These are phyloP conservation scores for Solanum ahanhuiri DNA, from an alignment of 257 asterid genomes.

Conservation along the genomic window DNA sequence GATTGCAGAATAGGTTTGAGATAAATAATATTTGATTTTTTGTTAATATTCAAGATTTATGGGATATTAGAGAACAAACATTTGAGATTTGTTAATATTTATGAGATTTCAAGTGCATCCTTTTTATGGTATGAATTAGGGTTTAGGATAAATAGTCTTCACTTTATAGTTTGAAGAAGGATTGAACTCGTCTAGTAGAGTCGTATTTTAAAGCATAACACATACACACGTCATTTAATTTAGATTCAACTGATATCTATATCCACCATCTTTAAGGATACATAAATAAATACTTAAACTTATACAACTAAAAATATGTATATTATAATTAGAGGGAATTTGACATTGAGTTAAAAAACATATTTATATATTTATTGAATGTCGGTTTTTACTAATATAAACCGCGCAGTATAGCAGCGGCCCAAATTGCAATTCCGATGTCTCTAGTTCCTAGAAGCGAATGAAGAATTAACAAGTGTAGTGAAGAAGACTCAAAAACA, in stretches of 20 bases:
- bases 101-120: not conserved
- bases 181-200: not conserved
- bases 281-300: too few species aligned
- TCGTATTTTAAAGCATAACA: too few species aligned
- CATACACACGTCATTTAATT: too few species aligned
- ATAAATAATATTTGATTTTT: too few species aligned
- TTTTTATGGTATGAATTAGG: not conserved
- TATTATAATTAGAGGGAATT: not conserved
- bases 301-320: too few species aligned
- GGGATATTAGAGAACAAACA: not conserved
- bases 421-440: not conserved
- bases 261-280: fast-evolving
- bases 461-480: not conserved
- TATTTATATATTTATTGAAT: not conserved
- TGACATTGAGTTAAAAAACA: not conserved
- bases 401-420: not conserved
- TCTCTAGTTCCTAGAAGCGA: not conserved
- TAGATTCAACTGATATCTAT: fast-evolving
- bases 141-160: too few species aligned
- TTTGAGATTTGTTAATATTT: too few species aligned
- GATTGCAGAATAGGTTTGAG: not conserved
- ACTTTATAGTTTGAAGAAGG: too few species aligned
- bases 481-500: not conserved
- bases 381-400: not conserved
- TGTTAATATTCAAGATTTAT: too few species aligned